Conservation (phyloP, 192 early-diverging fungal species). For the Spizellomyces sp. region DNA sequence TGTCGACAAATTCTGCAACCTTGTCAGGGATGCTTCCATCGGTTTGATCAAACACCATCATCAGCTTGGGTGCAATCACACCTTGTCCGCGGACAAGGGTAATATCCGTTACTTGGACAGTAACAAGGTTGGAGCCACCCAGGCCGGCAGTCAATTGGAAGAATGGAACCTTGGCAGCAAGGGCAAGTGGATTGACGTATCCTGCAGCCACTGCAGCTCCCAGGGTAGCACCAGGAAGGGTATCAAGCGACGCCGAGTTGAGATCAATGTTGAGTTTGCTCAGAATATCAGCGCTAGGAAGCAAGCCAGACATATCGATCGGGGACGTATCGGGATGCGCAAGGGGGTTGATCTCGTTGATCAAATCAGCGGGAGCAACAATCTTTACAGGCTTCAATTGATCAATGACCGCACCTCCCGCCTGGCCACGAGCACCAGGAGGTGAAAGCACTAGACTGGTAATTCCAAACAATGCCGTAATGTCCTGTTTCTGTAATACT, state of each 20-base stretch:
- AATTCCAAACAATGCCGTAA: constrained; percentile 13
- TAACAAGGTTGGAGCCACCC: constrained; percentile 14
- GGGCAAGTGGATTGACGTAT: constrained; percentile 38
- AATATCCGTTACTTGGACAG: constrained; percentile 27
- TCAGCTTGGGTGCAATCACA: constrained; percentile 14
- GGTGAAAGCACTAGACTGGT: constrained; percentile 34
- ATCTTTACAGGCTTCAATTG: constrained; percentile 33
- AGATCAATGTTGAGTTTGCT: constrained; percentile 20
- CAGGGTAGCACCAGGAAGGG: constrained; percentile 22
- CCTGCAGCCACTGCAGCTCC: constrained; percentile 15
- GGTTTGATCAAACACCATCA: constrained; percentile 18
- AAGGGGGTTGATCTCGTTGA: constrained; percentile 14
- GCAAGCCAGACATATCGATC: constrained; percentile 33
- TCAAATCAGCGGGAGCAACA: constrained; percentile 6
- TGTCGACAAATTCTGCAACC: constrained; percentile 22
- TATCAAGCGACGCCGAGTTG: constrained; percentile 21
- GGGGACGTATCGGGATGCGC: constrained; percentile 18
- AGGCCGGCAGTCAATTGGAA: constrained; percentile 18
- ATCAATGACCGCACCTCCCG: constrained; percentile 36
- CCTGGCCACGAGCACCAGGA: constrained; percentile 33
- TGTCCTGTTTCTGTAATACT: constrained; percentile 10
- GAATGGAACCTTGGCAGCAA: constrained; percentile 35
- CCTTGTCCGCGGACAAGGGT: constrained; percentile 20
- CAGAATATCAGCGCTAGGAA: constrained; percentile 27
- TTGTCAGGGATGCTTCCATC: constrained; percentile 29